phyloP scores from a whole-genome alignment of 1,284 basidiomycete genomes.

The Austroboletus niveus region DNA sequence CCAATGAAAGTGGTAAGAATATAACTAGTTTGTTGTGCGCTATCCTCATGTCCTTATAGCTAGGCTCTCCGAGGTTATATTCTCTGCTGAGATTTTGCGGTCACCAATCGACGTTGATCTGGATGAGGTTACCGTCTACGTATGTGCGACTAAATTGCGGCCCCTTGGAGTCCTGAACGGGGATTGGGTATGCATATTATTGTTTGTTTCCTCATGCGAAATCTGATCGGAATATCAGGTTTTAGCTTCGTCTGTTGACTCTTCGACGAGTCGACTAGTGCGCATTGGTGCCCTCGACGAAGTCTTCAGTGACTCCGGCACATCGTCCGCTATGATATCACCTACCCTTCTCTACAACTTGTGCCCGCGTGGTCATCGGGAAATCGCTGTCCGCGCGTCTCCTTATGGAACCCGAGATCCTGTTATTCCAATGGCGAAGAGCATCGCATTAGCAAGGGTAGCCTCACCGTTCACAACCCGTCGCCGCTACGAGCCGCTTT shows the following conservation, averaged over 20 bases:
- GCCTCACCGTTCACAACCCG: constrained; percentile 79
- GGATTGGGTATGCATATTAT: constrained; percentile 68
- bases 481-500: constrained; percentile 70
- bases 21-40: background rate
- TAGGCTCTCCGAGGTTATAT: constrained; percentile 13
- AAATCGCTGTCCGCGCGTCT: constrained; percentile 40
- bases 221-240: constrained; percentile 16
- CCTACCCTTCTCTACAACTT: constrained; percentile 22
- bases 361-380: constrained; percentile 17
- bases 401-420: constrained; percentile 43
- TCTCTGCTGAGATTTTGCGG: constrained; percentile 33
- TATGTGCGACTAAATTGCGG: constrained; percentile 64
- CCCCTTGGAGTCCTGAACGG: constrained; percentile 77
- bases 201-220: background rate
- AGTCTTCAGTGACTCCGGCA: constrained; percentile 35
- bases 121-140: constrained; percentile 53
- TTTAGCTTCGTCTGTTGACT: constrained; percentile 25
- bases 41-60: constrained; percentile 6
- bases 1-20: constrained; percentile 14
- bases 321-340: constrained; percentile 38
- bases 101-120: constrained; percentile 32
- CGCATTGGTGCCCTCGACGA: constrained; percentile 56
- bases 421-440: constrained; percentile 64
- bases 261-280: constrained; percentile 46
- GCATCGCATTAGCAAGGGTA: constrained; percentile 80